Base-by-base conservation (phyloP, 140 eudicot genomes). In the Oenanthe javanica region DNA sequence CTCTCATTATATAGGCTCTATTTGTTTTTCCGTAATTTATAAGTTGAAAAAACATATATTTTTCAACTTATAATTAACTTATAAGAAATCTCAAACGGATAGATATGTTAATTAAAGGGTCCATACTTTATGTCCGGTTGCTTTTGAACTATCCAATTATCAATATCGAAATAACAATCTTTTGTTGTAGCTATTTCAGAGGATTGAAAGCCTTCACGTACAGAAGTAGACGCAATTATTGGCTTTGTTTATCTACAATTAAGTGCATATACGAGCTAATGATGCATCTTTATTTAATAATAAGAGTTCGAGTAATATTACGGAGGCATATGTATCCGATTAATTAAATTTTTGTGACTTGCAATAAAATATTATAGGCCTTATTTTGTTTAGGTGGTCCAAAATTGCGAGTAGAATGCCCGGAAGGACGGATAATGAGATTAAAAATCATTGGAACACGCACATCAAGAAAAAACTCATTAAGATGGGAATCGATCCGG, bases 381-480 rank as follows among this genome's bases (percentile, higher is more conserved):
- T 31, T 31, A 31, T 31, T 31, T 31, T 31, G 31, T 31, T 31
- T 77, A 94, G 98, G 88, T 94, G 98, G 98, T 94, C 98, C 0
- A 94, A 94, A 82, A 94, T 94, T 19, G 98, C 98, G 11, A 88
- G 95, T 75, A 89, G 91, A 77, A 84, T 94, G 78, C 96, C 98
- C 0, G 98, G 98, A 82, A 87, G 98, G 23, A 94, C 98, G 0
- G 98, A 94, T 66, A 94, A 94, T 46, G 98, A 94, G 87, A 94
- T 94, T 3, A 94, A 94, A 79, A 94, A 94, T 79, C 97, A 92
- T 12, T 94, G 98, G 98, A 94, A 94, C 80, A 94, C 98, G 4
- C 98, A 94, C 78, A 92, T 94, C 46, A 94, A 94, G 91, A 94
- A 94, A 43, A 94, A 92, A 66, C 97, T 94, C 36, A 75, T 94